Evolutionary conservation across 1,139 yeast genomes (phyloP), one percentile per base, ranked within the genome.

Genomic region (Candida glucosophila): DNA sequence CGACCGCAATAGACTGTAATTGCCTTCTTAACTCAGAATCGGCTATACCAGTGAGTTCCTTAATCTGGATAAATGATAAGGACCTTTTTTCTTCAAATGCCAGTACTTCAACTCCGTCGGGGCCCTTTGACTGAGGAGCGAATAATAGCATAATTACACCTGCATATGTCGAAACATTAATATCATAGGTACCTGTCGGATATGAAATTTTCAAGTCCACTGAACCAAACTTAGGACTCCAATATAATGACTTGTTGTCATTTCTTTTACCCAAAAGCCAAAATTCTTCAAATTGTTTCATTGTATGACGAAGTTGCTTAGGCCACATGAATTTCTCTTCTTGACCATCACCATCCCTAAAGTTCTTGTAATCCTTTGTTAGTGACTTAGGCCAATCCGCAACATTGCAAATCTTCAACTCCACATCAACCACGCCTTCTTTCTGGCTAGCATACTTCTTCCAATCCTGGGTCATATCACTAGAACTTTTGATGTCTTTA

Each of bases 151-250:
- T 68, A 12, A 90, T 74, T 1, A 81, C 58, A 23, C 85, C 92
- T 9, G 95, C 83, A 39, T 77, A 74, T 0, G 93, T 69, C 0
- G 95, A 77, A 70, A 88, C 65, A 38, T 76, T 82, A 26, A 88
- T 70, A 31, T 82, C 92, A 44, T 90, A 88, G 1, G 81, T 72
- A 25, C 74, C 67, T 22, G 73, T 67, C 5, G 78, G 77, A 37
- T 74, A 78, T 17, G 77, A 63, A 37, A 76, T 71, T 27, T 78
- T 61, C 30, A 92, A 66, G 40, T 86, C 96, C 36, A 81, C 75
- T 3, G 85, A 73, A 1, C 95, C 94, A 43, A 77, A 71, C 39
- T 77, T 77, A 14, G 88, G 85, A 24, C 86, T 78, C 96, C 96
- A 90, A 23, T 63, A 70, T 28, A 90, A 55, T 17, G 73, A 69